Evolutionary conservation across 768 basidiomycete genomes (phyloP).

Genomic region (Phlebiopsis gigantea): DNA sequence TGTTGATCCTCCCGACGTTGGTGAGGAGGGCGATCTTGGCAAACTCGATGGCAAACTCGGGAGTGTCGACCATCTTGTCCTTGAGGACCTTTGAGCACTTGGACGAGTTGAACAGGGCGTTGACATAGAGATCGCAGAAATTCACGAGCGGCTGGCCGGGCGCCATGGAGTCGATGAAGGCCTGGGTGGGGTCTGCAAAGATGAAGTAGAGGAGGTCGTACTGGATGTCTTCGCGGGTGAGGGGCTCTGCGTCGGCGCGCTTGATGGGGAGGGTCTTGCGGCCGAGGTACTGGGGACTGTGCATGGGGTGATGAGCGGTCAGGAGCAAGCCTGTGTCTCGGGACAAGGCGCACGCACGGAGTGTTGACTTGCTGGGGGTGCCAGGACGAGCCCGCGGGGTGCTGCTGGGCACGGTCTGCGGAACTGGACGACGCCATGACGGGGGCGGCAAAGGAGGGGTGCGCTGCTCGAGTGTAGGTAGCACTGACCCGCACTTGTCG

Average conservation of each 20-base stretch:
- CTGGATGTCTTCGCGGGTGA: conserved; percentile 81
- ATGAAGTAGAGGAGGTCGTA: conserved; percentile 79
- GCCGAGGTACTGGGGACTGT: conserved; percentile 32
- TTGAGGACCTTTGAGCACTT: conserved; percentile 87
- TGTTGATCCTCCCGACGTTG: conserved; percentile 89
- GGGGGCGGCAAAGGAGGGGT: conserved; percentile 19
- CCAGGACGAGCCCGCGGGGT: conserved; percentile 20
- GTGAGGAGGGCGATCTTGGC: conserved; percentile 81
- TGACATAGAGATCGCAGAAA: conserved; percentile 81
- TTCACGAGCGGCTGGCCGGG: conserved; percentile 49
- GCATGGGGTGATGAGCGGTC: conserved; percentile 26
- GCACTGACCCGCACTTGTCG: conserved; percentile 22
- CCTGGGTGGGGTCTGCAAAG: conserved; percentile 61
- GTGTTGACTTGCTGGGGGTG: conserved; percentile 25
- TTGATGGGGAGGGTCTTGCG: conserved; percentile 73
- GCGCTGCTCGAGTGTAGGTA: conserved; percentile 24
- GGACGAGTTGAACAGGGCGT: conserved; percentile 71
- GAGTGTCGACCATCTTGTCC: conserved; percentile 81
- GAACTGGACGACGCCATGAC: conserved; percentile 28
- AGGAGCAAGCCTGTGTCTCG: neutral
- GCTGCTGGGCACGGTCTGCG: conserved; percentile 21
- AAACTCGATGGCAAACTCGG: conserved; percentile 72
- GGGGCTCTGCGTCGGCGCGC: conserved; percentile 75
- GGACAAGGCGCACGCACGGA: conserved; percentile 20
- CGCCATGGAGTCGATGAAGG: conserved; percentile 62